Percentiles rank a stretch among this genome's conserved stretches.
phyloP scores from a whole-genome alignment of 768 basidiomycete genomes.

The Mycena pura region DNA sequence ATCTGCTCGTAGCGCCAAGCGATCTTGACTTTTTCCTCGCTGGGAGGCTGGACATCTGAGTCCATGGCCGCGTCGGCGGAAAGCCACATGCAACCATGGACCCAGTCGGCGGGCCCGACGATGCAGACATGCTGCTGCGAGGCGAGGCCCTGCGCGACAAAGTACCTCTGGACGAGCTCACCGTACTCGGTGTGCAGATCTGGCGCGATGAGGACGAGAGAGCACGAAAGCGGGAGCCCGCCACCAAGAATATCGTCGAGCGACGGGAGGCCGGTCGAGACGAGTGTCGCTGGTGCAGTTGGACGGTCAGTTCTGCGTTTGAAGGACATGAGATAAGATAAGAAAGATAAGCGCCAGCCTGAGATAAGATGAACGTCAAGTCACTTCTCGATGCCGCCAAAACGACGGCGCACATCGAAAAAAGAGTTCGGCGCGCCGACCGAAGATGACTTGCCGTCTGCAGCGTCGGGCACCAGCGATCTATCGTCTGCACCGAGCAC shows the following conservation, averaged over 20 bases:
- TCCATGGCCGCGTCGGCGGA: conserved; percentile 38
- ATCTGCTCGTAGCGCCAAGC: conserved; percentile 97
- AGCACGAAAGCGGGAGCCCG: conserved; percentile 84
- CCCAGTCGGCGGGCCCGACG: conserved; percentile 67
- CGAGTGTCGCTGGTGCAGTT: background rate
- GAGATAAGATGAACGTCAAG: too few species aligned
- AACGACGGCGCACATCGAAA: conserved; percentile 34
- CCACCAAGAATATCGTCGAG: conserved; percentile 96
- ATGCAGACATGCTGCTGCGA: conserved; percentile 73
- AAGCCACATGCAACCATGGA: conserved; percentile 84
- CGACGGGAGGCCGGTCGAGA: conserved; percentile 88
- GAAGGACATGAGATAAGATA: conserved; percentile 27
- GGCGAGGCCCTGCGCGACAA: conserved; percentile 84
- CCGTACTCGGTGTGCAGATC: conserved; percentile 89
- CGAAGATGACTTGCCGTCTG: conserved; percentile 48
- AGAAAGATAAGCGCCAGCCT: too few species aligned
- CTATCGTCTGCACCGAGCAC: conserved; percentile 60
- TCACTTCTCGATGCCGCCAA: conserved; percentile 27
- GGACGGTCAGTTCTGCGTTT: conserved; percentile 14
- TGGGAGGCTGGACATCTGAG: conserved; percentile 45
- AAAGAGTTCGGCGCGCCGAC: conserved; percentile 50
- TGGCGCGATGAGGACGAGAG: conserved; percentile 76
- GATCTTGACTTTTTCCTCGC: conserved; percentile 81
- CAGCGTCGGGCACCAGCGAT: conserved; percentile 37
- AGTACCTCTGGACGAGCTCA: conserved; percentile 87